These are phyloP conservation scores for Dothiorella sarmentorum DNA, from an alignment of 2,329 filamentous ascomycete species.

Conservation along the genomic window DNA sequence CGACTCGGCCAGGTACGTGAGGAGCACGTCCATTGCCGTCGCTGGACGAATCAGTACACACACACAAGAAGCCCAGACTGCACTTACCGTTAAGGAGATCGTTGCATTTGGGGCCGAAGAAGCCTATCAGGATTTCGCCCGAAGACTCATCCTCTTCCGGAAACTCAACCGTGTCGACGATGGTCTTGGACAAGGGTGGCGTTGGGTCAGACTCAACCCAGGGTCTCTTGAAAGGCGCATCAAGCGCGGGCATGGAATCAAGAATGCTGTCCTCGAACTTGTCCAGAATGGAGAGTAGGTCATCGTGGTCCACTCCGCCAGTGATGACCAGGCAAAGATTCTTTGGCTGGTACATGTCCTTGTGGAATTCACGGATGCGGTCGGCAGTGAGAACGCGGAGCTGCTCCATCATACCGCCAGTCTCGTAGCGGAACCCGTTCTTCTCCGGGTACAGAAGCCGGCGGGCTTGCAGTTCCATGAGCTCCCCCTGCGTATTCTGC, in stretches of 20 bases:
- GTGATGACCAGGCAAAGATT: slow-evolving; percentile 89
- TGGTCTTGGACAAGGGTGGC: slow-evolving; percentile 66
- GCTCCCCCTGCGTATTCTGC: slow-evolving; percentile 76
- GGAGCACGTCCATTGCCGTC: slow-evolving; percentile 72
- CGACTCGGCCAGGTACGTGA: slow-evolving; percentile 87
- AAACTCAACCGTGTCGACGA: slow-evolving; percentile 79
- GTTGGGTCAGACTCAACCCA: slow-evolving; percentile 88
- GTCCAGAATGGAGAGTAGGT: slow-evolving; percentile 78
- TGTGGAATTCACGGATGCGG: slow-evolving; percentile 90
- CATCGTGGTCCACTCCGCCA: slow-evolving; percentile 81
- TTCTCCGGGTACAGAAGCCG: slow-evolving; percentile 82
- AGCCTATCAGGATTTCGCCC: slow-evolving; percentile 81
- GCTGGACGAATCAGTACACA: slow-evolving; percentile 34
- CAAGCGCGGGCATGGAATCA: slow-evolving; percentile 71
- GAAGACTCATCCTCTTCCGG: slow-evolving; percentile 94
- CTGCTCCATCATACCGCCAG: slow-evolving; percentile 94
- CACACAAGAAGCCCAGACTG: background rate
- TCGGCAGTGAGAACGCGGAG: slow-evolving; percentile 82
- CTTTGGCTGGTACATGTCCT: slow-evolving; percentile 95
- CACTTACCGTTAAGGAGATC: slow-evolving; percentile 56
- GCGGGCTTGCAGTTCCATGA: slow-evolving; percentile 82
- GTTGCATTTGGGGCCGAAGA: slow-evolving; percentile 79
- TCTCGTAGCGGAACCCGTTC: slow-evolving; percentile 93
- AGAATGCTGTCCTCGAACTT: slow-evolving; percentile 85
- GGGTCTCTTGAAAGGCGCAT: slow-evolving; percentile 75